Conservation (phyloP, 2,329 filamentous ascomycete genomes). For the Stenocarpella maydis region DNA sequence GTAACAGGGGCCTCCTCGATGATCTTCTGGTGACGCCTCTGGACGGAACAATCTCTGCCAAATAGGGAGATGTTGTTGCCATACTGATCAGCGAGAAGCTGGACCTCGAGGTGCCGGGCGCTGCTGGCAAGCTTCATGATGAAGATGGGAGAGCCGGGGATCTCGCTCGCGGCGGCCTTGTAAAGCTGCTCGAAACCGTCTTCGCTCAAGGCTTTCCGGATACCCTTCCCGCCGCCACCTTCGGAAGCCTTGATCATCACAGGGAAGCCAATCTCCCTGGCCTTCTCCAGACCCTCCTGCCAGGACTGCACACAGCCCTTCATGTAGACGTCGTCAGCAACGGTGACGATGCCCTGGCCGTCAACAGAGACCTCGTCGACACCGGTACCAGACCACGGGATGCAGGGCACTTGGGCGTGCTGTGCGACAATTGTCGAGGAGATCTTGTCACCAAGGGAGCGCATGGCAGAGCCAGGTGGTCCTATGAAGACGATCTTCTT, state of each 20-base stretch:
- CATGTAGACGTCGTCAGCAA: slow-evolving; percentile 83
- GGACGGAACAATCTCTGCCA: slow-evolving; percentile 97
- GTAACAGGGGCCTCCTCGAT: slow-evolving; percentile 99
- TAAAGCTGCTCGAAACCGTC: slow-evolving; percentile 87
- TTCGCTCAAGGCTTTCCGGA: slow-evolving; percentile 89
- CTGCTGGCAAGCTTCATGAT: slow-evolving; percentile 99
- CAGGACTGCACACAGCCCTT: slow-evolving; percentile 91
- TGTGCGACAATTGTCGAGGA: slow-evolving; percentile 99
- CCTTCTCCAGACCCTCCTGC: slow-evolving; percentile 87
- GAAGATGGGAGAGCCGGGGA: slow-evolving; percentile 98
- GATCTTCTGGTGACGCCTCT: slow-evolving; percentile 98
- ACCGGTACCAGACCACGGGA: slow-evolving; percentile 98
- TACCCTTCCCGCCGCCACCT: slow-evolving; percentile 98
- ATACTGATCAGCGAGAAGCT: slow-evolving; percentile 97
- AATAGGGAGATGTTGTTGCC: slow-evolving; percentile 99
- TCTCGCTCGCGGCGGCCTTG: slow-evolving; percentile 95
- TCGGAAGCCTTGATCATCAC: slow-evolving; percentile 99
- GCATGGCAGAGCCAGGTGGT: slow-evolving; percentile 97
- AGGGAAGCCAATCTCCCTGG: slow-evolving; percentile 92
- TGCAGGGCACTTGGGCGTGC: slow-evolving; percentile 94
- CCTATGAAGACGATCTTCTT: slow-evolving; percentile 99
- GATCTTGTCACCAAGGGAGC: slow-evolving; percentile 98
- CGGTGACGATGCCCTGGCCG: slow-evolving; percentile 87
- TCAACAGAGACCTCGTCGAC: slow-evolving; percentile 84
- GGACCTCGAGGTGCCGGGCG: slow-evolving; percentile 95